Evolutionary conservation across 768 basidiomycete species (phyloP).

Genomic region (Gyrodon lividus): DNA sequence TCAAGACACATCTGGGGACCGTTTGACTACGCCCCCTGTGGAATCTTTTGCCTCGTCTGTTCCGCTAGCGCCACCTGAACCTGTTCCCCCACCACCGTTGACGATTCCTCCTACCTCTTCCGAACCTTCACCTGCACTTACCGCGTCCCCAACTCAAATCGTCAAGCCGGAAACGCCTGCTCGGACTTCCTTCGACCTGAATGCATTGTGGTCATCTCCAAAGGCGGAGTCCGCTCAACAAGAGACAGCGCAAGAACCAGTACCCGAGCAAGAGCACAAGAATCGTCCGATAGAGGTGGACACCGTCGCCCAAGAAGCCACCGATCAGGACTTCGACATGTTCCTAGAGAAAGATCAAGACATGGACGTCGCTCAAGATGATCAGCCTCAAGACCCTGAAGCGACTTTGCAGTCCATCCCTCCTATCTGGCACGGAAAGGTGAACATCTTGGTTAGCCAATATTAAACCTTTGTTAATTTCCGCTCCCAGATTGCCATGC

Average conservation of each 20-base stretch:
- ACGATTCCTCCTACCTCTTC: constrained; percentile 50
- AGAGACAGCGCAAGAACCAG: constrained; percentile 22
- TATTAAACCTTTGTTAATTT: constrained; percentile 10
- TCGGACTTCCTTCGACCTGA: constrained; percentile 67
- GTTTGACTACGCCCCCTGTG: constrained; percentile 15
- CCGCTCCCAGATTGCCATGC: constrained; percentile 67
- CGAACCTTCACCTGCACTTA: constrained; percentile 22
- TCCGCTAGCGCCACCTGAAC: constrained; percentile 10
- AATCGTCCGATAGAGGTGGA: constrained; percentile 48
- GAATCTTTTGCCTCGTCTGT: constrained; percentile 14
- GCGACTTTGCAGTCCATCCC: constrained; percentile 55
- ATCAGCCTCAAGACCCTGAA: constrained; percentile 40
- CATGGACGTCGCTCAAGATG: constrained; percentile 21
- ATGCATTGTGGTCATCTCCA: constrained; percentile 67
- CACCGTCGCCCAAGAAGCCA: constrained; percentile 40
- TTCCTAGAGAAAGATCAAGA: constrained; percentile 65
- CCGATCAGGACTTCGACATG: constrained; percentile 87
- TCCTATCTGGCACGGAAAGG: constrained; percentile 74
- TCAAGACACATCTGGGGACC: constrained; percentile 33
- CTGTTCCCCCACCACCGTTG: constrained; percentile 32
- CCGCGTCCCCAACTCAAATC: constrained; percentile 21
- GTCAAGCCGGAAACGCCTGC: constrained; percentile 44
- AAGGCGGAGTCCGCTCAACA: constrained; percentile 25
- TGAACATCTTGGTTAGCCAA: constrained; percentile 32
- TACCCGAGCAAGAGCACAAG: constrained; percentile 35